Evolutionary conservation across 305 asterid species (phyloP).

Genomic region (Ilex paraguariensis): DNA sequence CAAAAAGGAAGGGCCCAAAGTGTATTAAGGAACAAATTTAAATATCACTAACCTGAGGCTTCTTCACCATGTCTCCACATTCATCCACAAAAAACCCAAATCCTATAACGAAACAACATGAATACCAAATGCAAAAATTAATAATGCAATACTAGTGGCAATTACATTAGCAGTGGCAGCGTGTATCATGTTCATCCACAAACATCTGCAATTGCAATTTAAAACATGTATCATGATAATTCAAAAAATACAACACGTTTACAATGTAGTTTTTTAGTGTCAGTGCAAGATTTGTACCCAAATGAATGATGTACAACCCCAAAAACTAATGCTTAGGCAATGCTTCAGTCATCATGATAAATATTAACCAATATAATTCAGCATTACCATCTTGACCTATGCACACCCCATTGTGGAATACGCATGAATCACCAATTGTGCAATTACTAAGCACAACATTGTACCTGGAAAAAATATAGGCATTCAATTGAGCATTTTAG

Average conservation of each 20-base stretch:
- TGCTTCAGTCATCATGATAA: not conserved
- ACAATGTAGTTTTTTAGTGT: not conserved
- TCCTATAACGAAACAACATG: slow-evolving; percentile 40
- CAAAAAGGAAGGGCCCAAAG: not conserved
- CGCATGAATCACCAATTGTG: slow-evolving; percentile 67
- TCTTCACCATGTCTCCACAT: slow-evolving; percentile 72
- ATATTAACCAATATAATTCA: not conserved
- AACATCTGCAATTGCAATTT: too few relatives aligned
- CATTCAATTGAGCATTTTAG: too few relatives aligned
- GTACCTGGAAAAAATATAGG: slow-evolving; percentile 40
- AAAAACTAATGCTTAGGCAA: not conserved
- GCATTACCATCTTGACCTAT: slow-evolving; percentile 92
- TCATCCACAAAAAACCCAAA: slow-evolving; percentile 80
- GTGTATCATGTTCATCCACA: too few relatives aligned
- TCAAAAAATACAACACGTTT: not conserved
- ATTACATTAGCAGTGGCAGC: not conserved
- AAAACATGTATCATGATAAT: not conserved
- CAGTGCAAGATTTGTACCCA: not conserved
- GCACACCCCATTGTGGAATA: slow-evolving; percentile 79
- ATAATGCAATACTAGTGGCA: not conserved
- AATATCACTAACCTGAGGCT: slow-evolving; percentile 69
- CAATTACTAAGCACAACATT: slow-evolving; percentile 76
- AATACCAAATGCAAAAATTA: slow-evolving; percentile 5
- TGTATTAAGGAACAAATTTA: slow-evolving; percentile 8
- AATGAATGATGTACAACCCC: not conserved